Percentiles rank a stretch among this genome's conserved stretches.
phyloP scores from a whole-genome alignment of 208 protist species.

The Trypanosoma boissoni region DNA sequence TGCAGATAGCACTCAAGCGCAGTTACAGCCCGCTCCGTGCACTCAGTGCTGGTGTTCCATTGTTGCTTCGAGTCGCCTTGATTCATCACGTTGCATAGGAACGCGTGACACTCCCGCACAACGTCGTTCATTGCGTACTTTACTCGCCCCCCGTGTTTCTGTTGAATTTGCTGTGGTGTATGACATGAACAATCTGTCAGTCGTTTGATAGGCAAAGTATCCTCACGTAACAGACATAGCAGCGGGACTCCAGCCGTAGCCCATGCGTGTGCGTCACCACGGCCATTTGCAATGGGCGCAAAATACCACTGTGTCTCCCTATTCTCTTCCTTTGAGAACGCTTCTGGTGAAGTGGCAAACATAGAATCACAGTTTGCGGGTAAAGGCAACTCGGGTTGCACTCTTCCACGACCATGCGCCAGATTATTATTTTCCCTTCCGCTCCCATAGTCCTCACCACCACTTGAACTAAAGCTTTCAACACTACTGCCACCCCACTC shows the following conservation, averaged over 20 bases:
- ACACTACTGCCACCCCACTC: no score
- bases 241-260: constrained; percentile 13
- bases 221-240: constrained; percentile 18
- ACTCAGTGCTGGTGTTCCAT: no score
- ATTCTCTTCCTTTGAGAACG: no score
- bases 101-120: not conserved
- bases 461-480: no score
- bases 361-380: no score
- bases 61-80: not conserved
- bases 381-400: no score
- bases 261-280: constrained; percentile 1
- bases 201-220: not conserved
- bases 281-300: not conserved
- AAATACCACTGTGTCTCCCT: no score
- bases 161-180: not conserved
- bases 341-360: not conserved
- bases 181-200: not conserved
- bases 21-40: no score
- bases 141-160: not conserved
- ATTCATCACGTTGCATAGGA: not conserved
- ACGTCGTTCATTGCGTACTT: constrained; percentile 1
- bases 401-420: no score
- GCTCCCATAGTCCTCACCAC: no score
- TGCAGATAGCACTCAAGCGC: no score
- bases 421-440: no score